Conservation (phyloP, 2,329 filamentous ascomycete species). For the Pyrenochaeta sp. region DNA sequence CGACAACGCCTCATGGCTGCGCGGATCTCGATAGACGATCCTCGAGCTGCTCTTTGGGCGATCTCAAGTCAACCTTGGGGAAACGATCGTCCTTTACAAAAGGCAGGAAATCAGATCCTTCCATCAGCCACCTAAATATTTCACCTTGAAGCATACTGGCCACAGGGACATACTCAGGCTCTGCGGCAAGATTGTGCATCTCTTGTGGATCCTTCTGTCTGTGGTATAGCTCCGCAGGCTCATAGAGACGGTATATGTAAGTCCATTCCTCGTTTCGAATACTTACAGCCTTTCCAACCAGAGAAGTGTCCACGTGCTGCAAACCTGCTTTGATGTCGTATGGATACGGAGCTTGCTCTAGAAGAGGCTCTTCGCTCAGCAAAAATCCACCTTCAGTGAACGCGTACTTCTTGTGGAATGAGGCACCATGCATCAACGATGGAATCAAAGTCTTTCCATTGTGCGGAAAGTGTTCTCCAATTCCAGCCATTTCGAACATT, state of each 20-base stretch:
- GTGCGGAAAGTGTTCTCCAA: slow-evolving; percentile 52
- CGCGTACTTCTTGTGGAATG: slow-evolving; percentile 49
- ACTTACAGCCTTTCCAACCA: slow-evolving; percentile 55
- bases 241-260: slow-evolving; percentile 57
- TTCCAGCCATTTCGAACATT: slow-evolving; percentile 49
- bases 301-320: slow-evolving; percentile 54
- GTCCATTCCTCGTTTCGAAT: slow-evolving; percentile 50
- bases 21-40: not conserved
- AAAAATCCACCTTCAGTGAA: slow-evolving; percentile 58
- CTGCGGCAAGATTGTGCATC: slow-evolving; percentile 49
- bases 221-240: slow-evolving; percentile 55
- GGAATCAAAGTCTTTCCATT: slow-evolving; percentile 50
- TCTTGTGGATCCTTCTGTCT: slow-evolving; percentile 49
- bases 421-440: slow-evolving; percentile 20
- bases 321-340: slow-evolving; percentile 57
- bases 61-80: slow-evolving; percentile 5
- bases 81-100: slow-evolving; percentile 6
- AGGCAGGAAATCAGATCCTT: slow-evolving; percentile 4
- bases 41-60: slow-evolving; percentile 5
- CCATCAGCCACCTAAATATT: slow-evolving; percentile 7
- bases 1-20: no score
- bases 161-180: slow-evolving; percentile 2
- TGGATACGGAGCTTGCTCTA: slow-evolving; percentile 54
- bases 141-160: slow-evolving; percentile 1
- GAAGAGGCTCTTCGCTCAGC: slow-evolving; percentile 53